Base-by-base conservation (phyloP, 2,329 filamentous ascomycete genomes). In the Mollisiaceae sp. region DNA sequence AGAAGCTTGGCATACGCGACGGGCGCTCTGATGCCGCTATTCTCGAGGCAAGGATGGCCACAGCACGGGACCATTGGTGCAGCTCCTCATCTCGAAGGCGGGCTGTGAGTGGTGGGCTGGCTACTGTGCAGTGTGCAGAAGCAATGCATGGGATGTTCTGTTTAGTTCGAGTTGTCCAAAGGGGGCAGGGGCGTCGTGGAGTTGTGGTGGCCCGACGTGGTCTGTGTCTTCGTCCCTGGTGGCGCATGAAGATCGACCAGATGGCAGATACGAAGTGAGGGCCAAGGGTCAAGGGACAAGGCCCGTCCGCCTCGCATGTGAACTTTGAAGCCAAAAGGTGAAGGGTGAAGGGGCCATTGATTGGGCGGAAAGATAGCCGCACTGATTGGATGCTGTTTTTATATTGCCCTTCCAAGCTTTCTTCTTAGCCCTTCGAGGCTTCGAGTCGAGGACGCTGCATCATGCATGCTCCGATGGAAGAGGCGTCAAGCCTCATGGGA, bases 351-450 rank as follows among this genome's bases (percentile, higher is more conserved):
- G 8, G 11, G 9, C 4, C n/a, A 24, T 27, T 54, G 24, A 54
- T 35, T 54, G 50, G 50, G 14, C 15, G 22, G 24, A 54, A 9
- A 35, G 18, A 35, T 35, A 35, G 22, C 24, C 50, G 24, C 50
- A 32, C 32, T 54, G 50, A 54, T 54, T 54, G 50, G 50, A 54
- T 54, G 50, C 50, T 54, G 50, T 54, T 54, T 54, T 54, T 54
- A 54, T 52, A 54, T 18, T 35, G 22, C 1, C 2, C 50, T 18
- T 12, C 14, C 11, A 32, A 32, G 22, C 22, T 52, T 24, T 11
- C 22, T 52, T 24, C 22, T 6, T 8, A 52, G 22, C 20, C 9
- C 27, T 18, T 9, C 3, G 15, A 52, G 47, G 22, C 32, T 15
- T 15, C 11, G 22, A 11, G 32, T 54, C 11, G 50, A 35, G 14